Conservation (phyloP, 108 stramenopile genomes). For the Stephanodiscus minutulus region DNA sequence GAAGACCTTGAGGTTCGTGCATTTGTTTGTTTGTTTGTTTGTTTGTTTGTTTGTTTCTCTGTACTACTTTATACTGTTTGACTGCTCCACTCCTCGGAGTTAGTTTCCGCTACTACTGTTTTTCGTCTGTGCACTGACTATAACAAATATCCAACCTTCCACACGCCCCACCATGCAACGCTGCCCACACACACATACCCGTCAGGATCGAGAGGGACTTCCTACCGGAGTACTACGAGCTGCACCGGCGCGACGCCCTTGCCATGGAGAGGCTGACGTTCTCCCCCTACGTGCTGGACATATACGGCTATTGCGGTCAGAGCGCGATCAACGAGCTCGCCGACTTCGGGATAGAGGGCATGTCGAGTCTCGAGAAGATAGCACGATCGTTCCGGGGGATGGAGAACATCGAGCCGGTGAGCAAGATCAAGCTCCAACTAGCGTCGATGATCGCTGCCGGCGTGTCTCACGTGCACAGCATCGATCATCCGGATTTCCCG, state of each 20-base stretch:
- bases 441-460: slow-evolving; percentile 73
- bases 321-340: slow-evolving; percentile 86
- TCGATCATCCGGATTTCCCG: slow-evolving; percentile 53
- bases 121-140: too few relatives aligned
- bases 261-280: slow-evolving; percentile 86
- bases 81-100: too few relatives aligned
- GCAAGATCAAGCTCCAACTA: slow-evolving; percentile 69
- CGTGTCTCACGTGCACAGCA: slow-evolving; percentile 74
- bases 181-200: too few relatives aligned
- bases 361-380: slow-evolving; percentile 65
- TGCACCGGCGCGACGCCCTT: slow-evolving; percentile 84
- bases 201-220: slow-evolving; percentile 75
- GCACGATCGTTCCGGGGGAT: slow-evolving; percentile 62
- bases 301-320: slow-evolving; percentile 88
- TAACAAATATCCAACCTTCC: too few relatives aligned
- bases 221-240: slow-evolving; percentile 77
- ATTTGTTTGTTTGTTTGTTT: too few relatives aligned
- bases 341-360: slow-evolving; percentile 55
- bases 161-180: too few relatives aligned
- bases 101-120: too few relatives aligned
- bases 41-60: too few relatives aligned
- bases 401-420: slow-evolving; percentile 43
- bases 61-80: too few relatives aligned
- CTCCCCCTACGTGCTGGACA: slow-evolving; percentile 77
- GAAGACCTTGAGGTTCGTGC: slow-evolving; percentile 72